A percentile compares a stretch with the other conserved stretches of the same genome.
phyloP scores from a whole-genome alignment of 139 green algal species.

The Eudorina sp. region DNA sequence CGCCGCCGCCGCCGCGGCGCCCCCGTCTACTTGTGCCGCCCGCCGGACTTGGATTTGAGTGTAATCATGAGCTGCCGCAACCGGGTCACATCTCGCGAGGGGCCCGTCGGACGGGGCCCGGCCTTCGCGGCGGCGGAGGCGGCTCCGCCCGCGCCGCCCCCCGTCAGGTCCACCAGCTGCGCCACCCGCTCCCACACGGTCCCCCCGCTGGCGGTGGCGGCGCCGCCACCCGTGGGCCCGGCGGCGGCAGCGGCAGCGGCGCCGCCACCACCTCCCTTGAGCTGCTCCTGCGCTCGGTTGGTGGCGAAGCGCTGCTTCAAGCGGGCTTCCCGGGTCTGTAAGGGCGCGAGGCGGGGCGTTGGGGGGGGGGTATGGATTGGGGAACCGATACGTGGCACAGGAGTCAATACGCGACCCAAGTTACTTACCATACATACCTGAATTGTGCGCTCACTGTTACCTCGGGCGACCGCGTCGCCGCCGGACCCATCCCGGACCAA shows the following conservation, averaged over 20 bases:
- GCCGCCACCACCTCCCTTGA: not conserved
- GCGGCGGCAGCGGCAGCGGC: not conserved
- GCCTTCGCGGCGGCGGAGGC: not conserved
- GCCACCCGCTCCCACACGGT: conserved; percentile 18
- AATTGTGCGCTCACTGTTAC: too few relatives aligned
- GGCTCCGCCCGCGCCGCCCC: not conserved
- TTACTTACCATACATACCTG: too few relatives aligned
- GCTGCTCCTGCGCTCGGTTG: not conserved
- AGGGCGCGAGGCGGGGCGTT: too few relatives aligned
- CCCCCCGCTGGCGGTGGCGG: not conserved
- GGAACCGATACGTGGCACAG: too few relatives aligned
- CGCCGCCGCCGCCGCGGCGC: too few relatives aligned
- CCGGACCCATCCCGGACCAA: too few relatives aligned
- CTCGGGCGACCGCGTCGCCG: too few relatives aligned
- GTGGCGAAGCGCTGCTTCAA: conserved; percentile 39
- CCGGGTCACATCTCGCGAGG: not conserved
- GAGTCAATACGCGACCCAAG: too few relatives aligned
- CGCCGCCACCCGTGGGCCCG: too few relatives aligned
- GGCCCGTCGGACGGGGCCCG: too few relatives aligned
- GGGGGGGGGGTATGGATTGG: too few relatives aligned
- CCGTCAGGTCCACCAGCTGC: conserved; percentile 25
- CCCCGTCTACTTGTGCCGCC: too few relatives aligned
- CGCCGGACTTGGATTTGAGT: conserved; percentile 2
- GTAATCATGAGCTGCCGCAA: conserved; percentile 9
- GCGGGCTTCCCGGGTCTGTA: conserved; percentile 4